Base-by-base conservation (phyloP, 371 early-diverging fungal species). In the Zancudomyces culisetae region DNA sequence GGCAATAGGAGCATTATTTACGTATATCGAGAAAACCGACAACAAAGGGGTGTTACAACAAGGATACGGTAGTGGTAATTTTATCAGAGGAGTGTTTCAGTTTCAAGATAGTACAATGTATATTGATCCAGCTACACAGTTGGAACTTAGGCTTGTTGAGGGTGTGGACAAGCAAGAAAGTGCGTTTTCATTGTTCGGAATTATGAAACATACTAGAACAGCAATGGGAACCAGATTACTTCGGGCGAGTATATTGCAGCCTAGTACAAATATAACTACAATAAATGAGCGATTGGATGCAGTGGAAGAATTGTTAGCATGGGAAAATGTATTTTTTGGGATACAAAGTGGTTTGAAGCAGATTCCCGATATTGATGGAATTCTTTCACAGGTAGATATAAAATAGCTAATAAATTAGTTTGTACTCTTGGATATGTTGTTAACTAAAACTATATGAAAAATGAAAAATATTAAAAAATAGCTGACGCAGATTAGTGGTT, bases 401-500 rank as follows among this genome's bases (percentile, higher is more conserved):
- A 27, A 46, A 26, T n/a, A 35, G 35, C 35, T 15, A 35, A 35
- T 35, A 35, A 35, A 35, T 10, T 35, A 10, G 15, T 6, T 15
- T 15, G 35, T 6, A 35, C 6, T 10, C 15, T 6, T 15, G 15
- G 35, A 35, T 35, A 6, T 35, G 15, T 15, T 10, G 35, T 15
- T 10, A 6, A 35, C 35, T 10, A 6, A 35, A 10, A 10, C 15
- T 10, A 15, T 10, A 15, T 15, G 10, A 35, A 43, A 21, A 10
- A 19, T 43, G 19, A 43, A 10, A 6, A 10, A 12, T 43, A 8
- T 43, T 6, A 8, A 10, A 4, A 43, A 41, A 3, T 57, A 56
- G 76, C 57, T 72, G 45, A 66, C 73, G 39, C 72, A 73, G 45
- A 60, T 64, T 18, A 64, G 70, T 1, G 64, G 52, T 12, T 68